Base-by-base conservation (phyloP, 148 eudicot species). In the Fagopyrum esculentum region DNA sequence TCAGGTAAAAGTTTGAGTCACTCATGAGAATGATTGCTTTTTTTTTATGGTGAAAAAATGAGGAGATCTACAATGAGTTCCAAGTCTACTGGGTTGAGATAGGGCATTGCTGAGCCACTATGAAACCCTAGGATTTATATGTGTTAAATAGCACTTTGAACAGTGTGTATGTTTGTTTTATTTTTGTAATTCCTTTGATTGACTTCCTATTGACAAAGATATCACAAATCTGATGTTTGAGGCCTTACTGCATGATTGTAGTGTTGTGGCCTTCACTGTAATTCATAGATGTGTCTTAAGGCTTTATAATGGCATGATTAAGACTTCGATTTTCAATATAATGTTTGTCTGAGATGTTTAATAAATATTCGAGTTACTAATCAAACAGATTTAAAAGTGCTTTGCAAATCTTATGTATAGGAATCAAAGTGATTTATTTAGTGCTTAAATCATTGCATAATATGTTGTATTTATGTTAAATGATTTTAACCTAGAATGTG, bases 1-100 rank as follows among this genome's bases (percentile, higher is more conserved):
- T 44, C 77, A 75, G 71, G 77, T 75, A 29, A 61, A 48, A 43
- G 45, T 54, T 35, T 43, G 10, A 35, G 15, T 10, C 22, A 48
- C 9, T 40, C 9, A 52, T 51, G 22, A 9, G 47, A n/a, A 55
- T 26, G 26, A 29, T 55, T 52, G 3, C 46, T 22, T 1, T 2
- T 30, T 9, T 49, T 26, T 7, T 48, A 44, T 48, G 54, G 6
- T 16, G 52, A 45, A 54, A 46, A 46, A 22, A 22, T 22, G 26
- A 19, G 45, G 74, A 35, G 55, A 46, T 47, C 35, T 46, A 6
- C 40, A 45, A 29, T 63, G 35, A 60, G 66, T 60, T 60, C 35
- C 66, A 22, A 40, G 47, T 66, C 47, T 22, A 22, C 26, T 40
- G 7, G 46, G 71, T 40, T 66, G 71, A 43, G 12, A 35, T 66